Conservation (phyloP, 345 rosid genomes). For the Populus davidiana region DNA sequence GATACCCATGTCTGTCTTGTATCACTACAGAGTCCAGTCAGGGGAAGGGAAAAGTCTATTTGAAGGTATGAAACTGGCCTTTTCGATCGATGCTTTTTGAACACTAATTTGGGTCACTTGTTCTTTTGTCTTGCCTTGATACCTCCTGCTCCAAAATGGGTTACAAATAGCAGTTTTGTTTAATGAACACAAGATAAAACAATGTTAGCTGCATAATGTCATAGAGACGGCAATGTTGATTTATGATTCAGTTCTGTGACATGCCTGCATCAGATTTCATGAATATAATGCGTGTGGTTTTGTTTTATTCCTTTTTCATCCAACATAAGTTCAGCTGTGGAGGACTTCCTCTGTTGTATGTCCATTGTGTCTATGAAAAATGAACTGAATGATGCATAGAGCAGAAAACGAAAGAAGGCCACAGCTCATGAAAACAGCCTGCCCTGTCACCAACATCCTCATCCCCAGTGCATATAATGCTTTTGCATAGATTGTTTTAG, state of each 20-base stretch:
- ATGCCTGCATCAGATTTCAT: neutral
- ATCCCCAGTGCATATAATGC: neutral
- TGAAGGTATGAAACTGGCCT: too few relatives aligned
- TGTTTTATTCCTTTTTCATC: neutral
- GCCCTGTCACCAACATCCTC: neutral
- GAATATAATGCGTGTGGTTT: neutral
- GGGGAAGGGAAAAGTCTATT: too few relatives aligned
- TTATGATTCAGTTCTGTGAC: neutral
- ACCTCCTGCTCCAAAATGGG: too few relatives aligned
- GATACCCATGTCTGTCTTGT: too few relatives aligned
- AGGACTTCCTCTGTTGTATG: neutral
- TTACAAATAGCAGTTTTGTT: neutral
- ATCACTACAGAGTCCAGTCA: too few relatives aligned
- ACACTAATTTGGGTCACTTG: neutral
- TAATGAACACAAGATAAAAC: neutral
- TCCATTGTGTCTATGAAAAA: neutral
- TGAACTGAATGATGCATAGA: neutral
- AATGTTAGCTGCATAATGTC: neutral
- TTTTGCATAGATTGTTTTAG: neutral
- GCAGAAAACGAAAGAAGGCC: neutral
- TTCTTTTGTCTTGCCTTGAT: too few relatives aligned
- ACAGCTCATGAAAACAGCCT: neutral
- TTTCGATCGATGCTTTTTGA: too few relatives aligned
- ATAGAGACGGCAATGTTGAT: neutral
- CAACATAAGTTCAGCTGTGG: neutral